phyloP scores from a whole-genome alignment of 2,329 filamentous ascomycete species.

The Ophiocordyceps robertsii region DNA sequence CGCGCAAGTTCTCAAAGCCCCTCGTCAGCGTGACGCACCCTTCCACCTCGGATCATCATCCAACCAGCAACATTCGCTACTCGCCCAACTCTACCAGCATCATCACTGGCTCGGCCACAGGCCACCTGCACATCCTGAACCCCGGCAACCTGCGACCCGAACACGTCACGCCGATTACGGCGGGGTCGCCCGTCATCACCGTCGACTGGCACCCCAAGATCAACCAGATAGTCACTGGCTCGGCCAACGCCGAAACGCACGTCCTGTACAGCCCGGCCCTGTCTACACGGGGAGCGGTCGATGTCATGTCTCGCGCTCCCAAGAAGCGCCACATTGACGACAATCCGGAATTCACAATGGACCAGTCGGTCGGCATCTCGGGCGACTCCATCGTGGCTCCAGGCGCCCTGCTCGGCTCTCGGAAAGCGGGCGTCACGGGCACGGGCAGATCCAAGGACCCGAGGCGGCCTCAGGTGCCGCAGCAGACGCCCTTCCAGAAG shows the following conservation, averaged over 20 bases:
- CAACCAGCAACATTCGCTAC: slow-evolving; percentile 80
- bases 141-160: slow-evolving; percentile 80
- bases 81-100: slow-evolving; percentile 73
- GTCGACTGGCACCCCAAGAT: slow-evolving; percentile 89
- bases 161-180: slow-evolving; percentile 77
- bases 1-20: slow-evolving; percentile 83
- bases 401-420: slow-evolving; percentile 42
- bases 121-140: slow-evolving; percentile 85
- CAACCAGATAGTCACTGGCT: slow-evolving; percentile 92
- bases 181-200: slow-evolving; percentile 66
- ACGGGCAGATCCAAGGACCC: slow-evolving; percentile 69
- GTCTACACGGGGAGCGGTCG: slow-evolving; percentile 68
- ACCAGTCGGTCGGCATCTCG: slow-evolving; percentile 67
- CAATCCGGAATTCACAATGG: slow-evolving; percentile 74
- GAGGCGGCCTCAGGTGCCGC: slow-evolving; percentile 69
- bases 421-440: slow-evolving; percentile 55
- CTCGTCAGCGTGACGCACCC: slow-evolving; percentile 66
- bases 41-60: slow-evolving; percentile 73
- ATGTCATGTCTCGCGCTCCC: slow-evolving; percentile 83
- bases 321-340: slow-evolving; percentile 95
- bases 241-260: slow-evolving; percentile 79
- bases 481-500: slow-evolving; percentile 80
- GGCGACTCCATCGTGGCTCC: slow-evolving; percentile 68
- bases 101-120: slow-evolving; percentile 75
- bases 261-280: slow-evolving; percentile 81